Evolutionary conservation across 192 early-diverging fungal genomes (phyloP).

Genomic region (Lunasporangiospora selenospora): DNA sequence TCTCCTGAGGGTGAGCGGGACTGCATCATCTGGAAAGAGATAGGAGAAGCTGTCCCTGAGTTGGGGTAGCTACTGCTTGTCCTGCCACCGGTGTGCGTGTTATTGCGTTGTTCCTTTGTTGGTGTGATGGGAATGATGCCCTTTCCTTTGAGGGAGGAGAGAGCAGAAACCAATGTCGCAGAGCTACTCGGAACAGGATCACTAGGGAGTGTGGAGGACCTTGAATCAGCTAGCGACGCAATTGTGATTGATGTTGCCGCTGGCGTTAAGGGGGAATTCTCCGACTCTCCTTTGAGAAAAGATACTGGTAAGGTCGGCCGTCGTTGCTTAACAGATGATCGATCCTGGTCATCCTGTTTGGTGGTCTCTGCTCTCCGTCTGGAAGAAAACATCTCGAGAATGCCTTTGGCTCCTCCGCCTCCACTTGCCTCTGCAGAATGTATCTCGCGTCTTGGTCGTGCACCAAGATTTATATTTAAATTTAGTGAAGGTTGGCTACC

Average conservation of each 20-base stretch:
- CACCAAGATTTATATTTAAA: too few species aligned
- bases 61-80: slow-evolving; percentile 16
- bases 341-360: slow-evolving; percentile 1
- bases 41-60: slow-evolving; percentile 37
- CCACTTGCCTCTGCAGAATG: slow-evolving; percentile 12
- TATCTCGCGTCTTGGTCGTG: slow-evolving; percentile 6
- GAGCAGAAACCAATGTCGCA: too few species aligned
- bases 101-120: background rate
- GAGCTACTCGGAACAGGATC: too few species aligned
- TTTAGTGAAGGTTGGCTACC: too few species aligned
- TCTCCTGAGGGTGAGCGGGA: slow-evolving; percentile 34
- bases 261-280: background rate
- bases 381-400: slow-evolving; percentile 8
- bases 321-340: background rate
- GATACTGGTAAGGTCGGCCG: background rate
- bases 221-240: too few species aligned
- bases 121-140: background rate
- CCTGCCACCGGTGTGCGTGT: background rate
- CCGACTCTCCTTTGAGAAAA: background rate
- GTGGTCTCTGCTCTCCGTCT: background rate
- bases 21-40: slow-evolving; percentile 36
- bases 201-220: too few species aligned
- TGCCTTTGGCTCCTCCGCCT: background rate
- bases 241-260: too few species aligned
- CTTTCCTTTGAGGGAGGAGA: too few species aligned